These are phyloP conservation scores for Leucocoprinus leucothites DNA, from an alignment of 768 basidiomycete species.

Conservation along the genomic window DNA sequence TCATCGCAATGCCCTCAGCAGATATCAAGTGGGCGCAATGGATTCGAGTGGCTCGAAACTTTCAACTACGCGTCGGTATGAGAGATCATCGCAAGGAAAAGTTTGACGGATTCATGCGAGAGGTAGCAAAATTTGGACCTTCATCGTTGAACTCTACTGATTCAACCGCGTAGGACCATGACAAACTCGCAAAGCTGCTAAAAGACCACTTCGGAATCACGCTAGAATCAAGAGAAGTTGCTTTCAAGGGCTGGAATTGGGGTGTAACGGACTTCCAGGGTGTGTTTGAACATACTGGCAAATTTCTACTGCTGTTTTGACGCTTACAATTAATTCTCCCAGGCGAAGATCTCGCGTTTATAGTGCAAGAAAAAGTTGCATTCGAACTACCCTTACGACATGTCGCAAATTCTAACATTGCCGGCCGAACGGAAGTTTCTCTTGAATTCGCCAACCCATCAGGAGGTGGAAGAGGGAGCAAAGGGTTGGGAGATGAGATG, in stretches of 20 bases:
- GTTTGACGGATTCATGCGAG: constrained; percentile 93
- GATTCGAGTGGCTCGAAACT: constrained; percentile 89
- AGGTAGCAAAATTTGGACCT: constrained; percentile 47
- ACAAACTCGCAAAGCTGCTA: constrained; percentile 73
- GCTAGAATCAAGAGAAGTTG: constrained; percentile 81
- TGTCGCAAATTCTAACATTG: constrained; percentile 97
- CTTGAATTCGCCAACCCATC: constrained; percentile 79
- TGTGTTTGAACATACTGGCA: constrained; percentile 26
- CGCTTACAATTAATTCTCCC: constrained; percentile 6
- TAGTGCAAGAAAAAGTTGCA: constrained; percentile 80
- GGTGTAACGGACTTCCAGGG: constrained; percentile 93
- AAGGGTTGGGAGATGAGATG: constrained; percentile 73
- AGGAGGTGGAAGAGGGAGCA: constrained; percentile 34
- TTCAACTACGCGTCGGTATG: constrained; percentile 83
- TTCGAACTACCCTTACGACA: constrained; percentile 86
- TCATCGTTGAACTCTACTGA: background rate
- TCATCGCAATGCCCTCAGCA: constrained; percentile 58
- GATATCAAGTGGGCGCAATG: constrained; percentile 91
- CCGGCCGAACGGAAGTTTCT: constrained; percentile 96
- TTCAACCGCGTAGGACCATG: constrained; percentile 69
- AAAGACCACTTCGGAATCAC: constrained; percentile 87
- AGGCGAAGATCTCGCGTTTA: constrained; percentile 92
- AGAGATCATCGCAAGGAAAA: constrained; percentile 73
- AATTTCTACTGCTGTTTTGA: background rate
- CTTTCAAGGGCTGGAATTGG: constrained; percentile 99